Evolutionary conservation across 2,329 filamentous ascomycete genomes (phyloP).

Genomic region (Thielaviopsis ethacetica): DNA sequence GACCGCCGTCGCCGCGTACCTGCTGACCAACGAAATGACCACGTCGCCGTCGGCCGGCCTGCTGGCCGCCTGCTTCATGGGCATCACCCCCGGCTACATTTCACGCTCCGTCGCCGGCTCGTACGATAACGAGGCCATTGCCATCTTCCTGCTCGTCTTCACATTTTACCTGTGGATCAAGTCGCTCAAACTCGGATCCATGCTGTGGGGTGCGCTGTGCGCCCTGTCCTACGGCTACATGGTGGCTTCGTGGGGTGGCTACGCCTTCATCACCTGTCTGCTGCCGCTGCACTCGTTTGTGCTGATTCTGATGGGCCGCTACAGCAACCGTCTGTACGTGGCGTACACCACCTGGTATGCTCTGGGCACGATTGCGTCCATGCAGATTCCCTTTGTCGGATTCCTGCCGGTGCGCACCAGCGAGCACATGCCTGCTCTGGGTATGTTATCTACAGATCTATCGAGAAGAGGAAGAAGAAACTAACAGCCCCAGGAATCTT

Average conservation of each 20-base stretch:
- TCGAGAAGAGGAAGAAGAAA: not conserved
- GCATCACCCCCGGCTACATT: constrained; percentile 93
- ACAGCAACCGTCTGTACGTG: constrained; percentile 85
- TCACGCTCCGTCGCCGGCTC: constrained; percentile 93
- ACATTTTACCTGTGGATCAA: constrained; percentile 99
- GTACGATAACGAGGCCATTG: constrained; percentile 99
- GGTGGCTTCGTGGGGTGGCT: constrained; percentile 98
- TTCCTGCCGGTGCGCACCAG: constrained; percentile 93
- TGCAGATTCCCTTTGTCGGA: constrained; percentile 98
- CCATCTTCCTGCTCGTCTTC: constrained; percentile 95
- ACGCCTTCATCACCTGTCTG: constrained; percentile 97
- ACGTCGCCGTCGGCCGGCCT: constrained; percentile 89
- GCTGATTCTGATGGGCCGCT: constrained; percentile 89
- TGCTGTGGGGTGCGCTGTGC: constrained; percentile 88
- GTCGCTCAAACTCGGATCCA: constrained; percentile 87
- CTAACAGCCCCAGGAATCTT: constrained; percentile 55
- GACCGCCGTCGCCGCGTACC: constrained; percentile 83
- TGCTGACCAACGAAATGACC: constrained; percentile 94
- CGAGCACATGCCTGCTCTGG: constrained; percentile 94
- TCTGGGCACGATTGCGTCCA: constrained; percentile 85
- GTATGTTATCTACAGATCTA: constrained; percentile 26
- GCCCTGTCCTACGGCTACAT: constrained; percentile 99
- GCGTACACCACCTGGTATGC: constrained; percentile 98
- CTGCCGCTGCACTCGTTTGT: constrained; percentile 89
- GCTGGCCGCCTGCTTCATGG: constrained; percentile 90